Conservation (phyloP, 2,329 filamentous ascomycete species). For the Xylariaceae sp. region DNA sequence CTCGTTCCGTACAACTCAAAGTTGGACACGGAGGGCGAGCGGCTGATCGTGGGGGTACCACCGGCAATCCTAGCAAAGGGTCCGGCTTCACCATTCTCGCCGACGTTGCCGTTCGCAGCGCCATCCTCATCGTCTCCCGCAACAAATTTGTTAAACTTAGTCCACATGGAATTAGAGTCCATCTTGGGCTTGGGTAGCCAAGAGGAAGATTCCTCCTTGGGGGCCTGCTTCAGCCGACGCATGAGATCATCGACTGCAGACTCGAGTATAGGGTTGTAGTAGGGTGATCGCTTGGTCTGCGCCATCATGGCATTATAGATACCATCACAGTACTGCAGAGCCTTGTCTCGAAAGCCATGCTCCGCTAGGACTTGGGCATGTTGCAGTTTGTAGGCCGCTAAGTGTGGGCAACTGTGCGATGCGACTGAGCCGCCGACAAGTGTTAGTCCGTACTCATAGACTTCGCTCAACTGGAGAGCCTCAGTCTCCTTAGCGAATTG, state of each 20-base stretch:
- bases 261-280: constrained; percentile 75
- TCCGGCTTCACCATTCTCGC: constrained; percentile 60
- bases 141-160: constrained; percentile 94
- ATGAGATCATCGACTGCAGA: constrained; percentile 76
- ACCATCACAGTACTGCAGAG: constrained; percentile 85
- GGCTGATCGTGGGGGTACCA: constrained; percentile 70
- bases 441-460: constrained; percentile 86
- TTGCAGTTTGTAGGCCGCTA: constrained; percentile 87
- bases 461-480: constrained; percentile 87
- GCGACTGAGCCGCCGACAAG: constrained; percentile 57
- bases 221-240: constrained; percentile 78
- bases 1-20: constrained; percentile 68
- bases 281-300: constrained; percentile 78
- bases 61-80: constrained; percentile 80
- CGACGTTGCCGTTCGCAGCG: constrained; percentile 51
- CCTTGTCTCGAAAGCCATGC: constrained; percentile 74
- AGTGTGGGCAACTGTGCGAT: constrained; percentile 65
- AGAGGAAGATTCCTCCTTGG: constrained; percentile 73
- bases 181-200: constrained; percentile 96
- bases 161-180: constrained; percentile 87
- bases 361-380: constrained; percentile 83
- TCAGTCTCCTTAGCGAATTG: constrained; percentile 78
- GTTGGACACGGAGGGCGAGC: constrained; percentile 64
- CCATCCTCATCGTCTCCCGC: constrained; percentile 79
- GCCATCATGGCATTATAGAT: constrained; percentile 72